Percentiles rank a stretch among this genome's conserved stretches.
phyloP scores from a whole-genome alignment of 352 stramenopile species.

The Phytopythium kandeliae region DNA sequence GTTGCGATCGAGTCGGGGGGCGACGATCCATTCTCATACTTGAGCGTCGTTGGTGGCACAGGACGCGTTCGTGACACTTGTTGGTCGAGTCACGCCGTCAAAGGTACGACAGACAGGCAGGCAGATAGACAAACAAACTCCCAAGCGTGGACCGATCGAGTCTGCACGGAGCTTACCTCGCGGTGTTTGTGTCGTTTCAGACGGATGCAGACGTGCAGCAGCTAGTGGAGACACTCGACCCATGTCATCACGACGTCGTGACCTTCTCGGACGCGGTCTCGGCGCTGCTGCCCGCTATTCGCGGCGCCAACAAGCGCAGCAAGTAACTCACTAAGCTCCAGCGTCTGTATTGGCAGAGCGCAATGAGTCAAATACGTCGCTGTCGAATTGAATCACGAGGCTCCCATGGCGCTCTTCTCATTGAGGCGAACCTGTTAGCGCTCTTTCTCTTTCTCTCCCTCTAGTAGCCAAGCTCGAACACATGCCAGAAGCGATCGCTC shows the following conservation, averaged over 20 bases:
- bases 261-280: conserved; percentile 65
- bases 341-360: too few relatives aligned
- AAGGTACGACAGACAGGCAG: too few relatives aligned
- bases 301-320: conserved; percentile 4
- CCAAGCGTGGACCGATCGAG: too few relatives aligned
- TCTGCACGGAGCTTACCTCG: not conserved
- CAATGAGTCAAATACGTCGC: too few relatives aligned
- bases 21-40: too few relatives aligned
- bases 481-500: conserved; percentile 52
- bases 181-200: not conserved
- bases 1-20: too few relatives aligned
- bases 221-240: conserved; percentile 52
- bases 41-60: conserved; percentile 2
- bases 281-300: conserved; percentile 30
- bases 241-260: conserved; percentile 62
- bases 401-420: not conserved
- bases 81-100: conserved; percentile 23
- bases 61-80: conserved; percentile 29
- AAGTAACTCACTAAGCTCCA: too few relatives aligned
- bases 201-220: conserved; percentile 31
- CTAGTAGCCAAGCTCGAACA: conserved; percentile 59
- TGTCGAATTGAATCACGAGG: not conserved
- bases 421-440: not conserved
- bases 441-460: not conserved
- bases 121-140: too few relatives aligned